Base-by-base conservation (phyloP, 306 rosid genomes). In the Pyrus betulifolia region DNA sequence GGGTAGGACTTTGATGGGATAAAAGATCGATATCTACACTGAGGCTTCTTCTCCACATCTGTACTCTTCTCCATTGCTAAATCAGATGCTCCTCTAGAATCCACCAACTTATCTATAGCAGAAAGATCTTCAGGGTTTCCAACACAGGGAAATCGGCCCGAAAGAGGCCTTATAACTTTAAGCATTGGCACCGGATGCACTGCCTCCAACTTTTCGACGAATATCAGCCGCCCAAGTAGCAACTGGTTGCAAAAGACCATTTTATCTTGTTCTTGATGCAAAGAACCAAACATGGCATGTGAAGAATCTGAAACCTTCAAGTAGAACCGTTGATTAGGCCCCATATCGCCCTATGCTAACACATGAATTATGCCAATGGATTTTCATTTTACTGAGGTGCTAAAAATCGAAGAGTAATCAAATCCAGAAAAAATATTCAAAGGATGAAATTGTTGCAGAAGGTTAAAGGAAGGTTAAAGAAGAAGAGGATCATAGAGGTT, bases 261-360 rank as follows among this genome's bases (percentile, higher is more conserved):
- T 19, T 79, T 80, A 69, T 85, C 73, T 7, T 76, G 77, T 33
- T 82, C 82, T 11, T 79, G 80, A 42, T 84, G 86, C 76, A 85
- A 51, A 68, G 86, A 79, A 3, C 66, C 86, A 23, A 27, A 79
- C 84, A 73, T 70, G 4, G 86, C 65, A 60, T 79, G 88, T 6
- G 82, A 45, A 52, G 86, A 77, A 70, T 85, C 86, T 4, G 84
- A 79, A 69, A 85, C 84, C 74, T 82, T 82, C 73, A 85, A 76
- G 75, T 72, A 64, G 70, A 85, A 82, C 3, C 82, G 86, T 30
- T 69, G 64, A 21, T 72, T 72, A 22, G 88, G 82, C 88, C 84
- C 79, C 28, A 82, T 78, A 69, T 82, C 84, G 42, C 59, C 81
- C 27, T 76, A 84, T 27, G 82, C 72, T 12, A 63, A 82, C 76